Base-by-base conservation (phyloP, 306 rosid species). In the Castanea crenata region DNA sequence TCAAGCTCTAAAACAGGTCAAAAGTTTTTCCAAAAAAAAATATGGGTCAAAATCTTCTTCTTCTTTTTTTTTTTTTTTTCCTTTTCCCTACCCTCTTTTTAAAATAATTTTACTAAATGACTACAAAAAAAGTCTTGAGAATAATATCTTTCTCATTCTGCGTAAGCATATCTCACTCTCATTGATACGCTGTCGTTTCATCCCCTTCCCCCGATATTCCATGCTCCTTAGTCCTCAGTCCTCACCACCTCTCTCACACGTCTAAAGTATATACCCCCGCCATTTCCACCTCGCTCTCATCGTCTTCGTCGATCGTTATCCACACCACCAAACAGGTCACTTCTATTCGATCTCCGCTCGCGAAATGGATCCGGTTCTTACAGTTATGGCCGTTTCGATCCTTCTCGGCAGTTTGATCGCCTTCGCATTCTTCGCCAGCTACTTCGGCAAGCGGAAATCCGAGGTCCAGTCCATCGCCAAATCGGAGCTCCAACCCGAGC, bases 391-490 rank as follows among this genome's bases (percentile, higher is more conserved):
- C 6, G 34, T 90, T 1, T 96, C 98, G 9, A 80, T 91, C 46
- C n/a, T 96, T 10, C 80, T 93, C 31, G 98, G 98, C 31, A 90
- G 96, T 55, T 21, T 93, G 35, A 83, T 96, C 57, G 96, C 90
- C 68, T 5, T 80, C 23, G 73, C 72, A 69, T 96, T 93, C 92
- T 96, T 96, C 83, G 58, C 71, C 14, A 44, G 82, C 78, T 96
- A 96, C 91, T 85, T 87, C 62, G 77, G 80, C 49, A 85, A 96
- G 25, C 96, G 94, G 56, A 84, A 87, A 87, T 89, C 96, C 76
- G 96, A 96, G 56, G 78, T 93, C 71, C 96, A 88, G 80, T 85
- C 94, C 78, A 86, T 93, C 73, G 79, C 96, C 52, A 80, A 84
- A 61, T 90, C 92, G 61, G 89, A 88, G 83, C 85, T 79, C 27